These are phyloP conservation scores for Coemansia asiatica DNA, from an alignment of 192 early-diverging fungal species.

Conservation along the genomic window DNA sequence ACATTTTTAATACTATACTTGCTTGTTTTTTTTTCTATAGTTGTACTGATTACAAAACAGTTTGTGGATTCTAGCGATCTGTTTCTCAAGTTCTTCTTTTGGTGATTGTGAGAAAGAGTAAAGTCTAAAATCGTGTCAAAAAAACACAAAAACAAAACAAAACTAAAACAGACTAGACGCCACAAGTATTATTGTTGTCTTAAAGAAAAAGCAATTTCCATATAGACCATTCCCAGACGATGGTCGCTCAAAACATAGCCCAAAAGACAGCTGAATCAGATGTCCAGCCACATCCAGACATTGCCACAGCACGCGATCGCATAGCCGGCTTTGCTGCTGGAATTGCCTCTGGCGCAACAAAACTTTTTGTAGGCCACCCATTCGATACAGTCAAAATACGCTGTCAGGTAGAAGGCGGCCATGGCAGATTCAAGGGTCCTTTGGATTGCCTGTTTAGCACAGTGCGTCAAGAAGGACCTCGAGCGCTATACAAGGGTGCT, in stretches of 20 bases:
- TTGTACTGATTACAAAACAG: no score
- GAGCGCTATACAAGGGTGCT: slow-evolving; percentile 90
- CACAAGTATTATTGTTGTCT: background rate
- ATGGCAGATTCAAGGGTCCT: slow-evolving; percentile 72
- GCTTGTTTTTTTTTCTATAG: background rate
- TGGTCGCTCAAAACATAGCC: background rate
- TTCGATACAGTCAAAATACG: slow-evolving; percentile 84
- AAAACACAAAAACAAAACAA: no score
- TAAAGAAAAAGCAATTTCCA: background rate
- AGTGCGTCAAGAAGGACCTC: slow-evolving; percentile 65
- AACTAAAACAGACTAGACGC: no score
- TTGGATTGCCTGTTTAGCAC: slow-evolving; percentile 69
- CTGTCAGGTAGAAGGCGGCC: slow-evolving; percentile 68
- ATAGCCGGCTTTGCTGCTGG: slow-evolving; percentile 71
- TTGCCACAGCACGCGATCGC: slow-evolving; percentile 55
- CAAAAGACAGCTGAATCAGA: background rate
- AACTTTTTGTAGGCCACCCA: slow-evolving; percentile 77
- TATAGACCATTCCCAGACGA: background rate
- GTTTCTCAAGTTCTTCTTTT: no score
- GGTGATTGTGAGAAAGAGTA: no score
- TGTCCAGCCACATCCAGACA: slow-evolving; percentile 15
- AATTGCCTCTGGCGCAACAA: slow-evolving; percentile 73
- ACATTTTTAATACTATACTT: background rate
- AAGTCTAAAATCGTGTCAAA: no score
- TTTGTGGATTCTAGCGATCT: no score